Evolutionary conservation across 192 early-diverging fungal species (phyloP).

Genomic region (Piromyces finnis): DNA sequence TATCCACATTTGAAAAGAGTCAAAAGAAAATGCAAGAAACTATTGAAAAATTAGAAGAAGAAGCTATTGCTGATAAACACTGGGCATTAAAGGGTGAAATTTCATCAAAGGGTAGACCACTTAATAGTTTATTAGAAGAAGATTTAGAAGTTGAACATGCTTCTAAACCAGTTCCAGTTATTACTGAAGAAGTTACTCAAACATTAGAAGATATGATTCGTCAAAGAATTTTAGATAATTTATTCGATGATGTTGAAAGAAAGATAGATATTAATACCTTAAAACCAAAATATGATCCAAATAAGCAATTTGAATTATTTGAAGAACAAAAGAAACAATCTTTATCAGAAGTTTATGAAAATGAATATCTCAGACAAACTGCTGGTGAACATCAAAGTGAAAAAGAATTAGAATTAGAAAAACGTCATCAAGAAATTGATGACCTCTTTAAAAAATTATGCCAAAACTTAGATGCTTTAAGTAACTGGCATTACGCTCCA

Average conservation of each 20-base stretch:
- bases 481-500: slow-evolving; percentile 87
- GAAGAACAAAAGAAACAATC: slow-evolving; percentile 75
- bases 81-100: slow-evolving; percentile 89
- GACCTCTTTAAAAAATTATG: slow-evolving; percentile 59
- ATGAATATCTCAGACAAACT: slow-evolving; percentile 56
- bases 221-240: slow-evolving; percentile 67
- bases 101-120: slow-evolving; percentile 53
- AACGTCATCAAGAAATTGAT: slow-evolving; percentile 68
- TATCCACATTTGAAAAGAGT: slow-evolving; percentile 67
- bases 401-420: slow-evolving; percentile 55
- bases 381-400: slow-evolving; percentile 24
- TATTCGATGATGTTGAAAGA: slow-evolving; percentile 88
- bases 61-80: slow-evolving; percentile 61
- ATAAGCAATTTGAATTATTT: slow-evolving; percentile 54
- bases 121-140: slow-evolving; percentile 86
- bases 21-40: slow-evolving; percentile 46
- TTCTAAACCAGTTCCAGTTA: slow-evolving; percentile 81
- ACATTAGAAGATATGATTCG: slow-evolving; percentile 88
- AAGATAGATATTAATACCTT: slow-evolving; percentile 17
- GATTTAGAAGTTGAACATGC: slow-evolving; percentile 81
- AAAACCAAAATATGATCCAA: slow-evolving; percentile 21
- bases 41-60: slow-evolving; percentile 70
- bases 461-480: slow-evolving; percentile 72
- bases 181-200: slow-evolving; percentile 75
- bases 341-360: slow-evolving; percentile 81